A percentile compares a stretch with the other conserved stretches of the same genome.
phyloP scores from a whole-genome alignment of 495 filamentous ascomycete genomes.

The Saxophila tyrrhenica region DNA sequence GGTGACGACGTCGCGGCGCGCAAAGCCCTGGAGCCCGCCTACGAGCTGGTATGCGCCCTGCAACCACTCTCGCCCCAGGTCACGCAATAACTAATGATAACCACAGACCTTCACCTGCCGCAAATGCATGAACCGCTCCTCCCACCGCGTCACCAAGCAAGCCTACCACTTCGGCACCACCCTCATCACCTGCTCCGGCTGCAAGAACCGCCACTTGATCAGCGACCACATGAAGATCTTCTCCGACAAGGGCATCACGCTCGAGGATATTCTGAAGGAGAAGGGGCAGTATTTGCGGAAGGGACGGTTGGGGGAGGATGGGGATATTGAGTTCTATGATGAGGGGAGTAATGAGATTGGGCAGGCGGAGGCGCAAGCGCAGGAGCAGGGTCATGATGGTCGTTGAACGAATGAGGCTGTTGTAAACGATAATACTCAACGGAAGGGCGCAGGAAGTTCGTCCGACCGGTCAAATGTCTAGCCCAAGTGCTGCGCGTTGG shows the following conservation, averaged over 20 bases:
- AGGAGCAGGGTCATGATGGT: too few species aligned
- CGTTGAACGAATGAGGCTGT: too few species aligned
- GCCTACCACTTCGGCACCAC: conserved; percentile 85
- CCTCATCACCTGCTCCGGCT: conserved; percentile 74
- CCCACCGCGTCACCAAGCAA: conserved; percentile 75
- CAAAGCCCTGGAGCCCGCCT: conserved; percentile 49
- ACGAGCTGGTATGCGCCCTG: conserved; percentile 43
- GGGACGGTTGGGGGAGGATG: conserved; percentile 35
- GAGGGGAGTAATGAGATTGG: conserved; percentile 16
- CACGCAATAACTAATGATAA: too few species aligned
- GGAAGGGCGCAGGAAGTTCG: too few species aligned
- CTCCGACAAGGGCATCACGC: conserved; percentile 49
- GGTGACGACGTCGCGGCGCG: conserved; percentile 5
- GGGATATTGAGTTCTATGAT: conserved; percentile 43
- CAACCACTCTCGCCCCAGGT: too few species aligned
- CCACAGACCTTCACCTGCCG: conserved; percentile 65
- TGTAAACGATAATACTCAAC: too few species aligned
- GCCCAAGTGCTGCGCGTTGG: too few species aligned
- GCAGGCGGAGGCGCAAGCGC: not conserved
- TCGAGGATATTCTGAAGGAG: conserved; percentile 61
- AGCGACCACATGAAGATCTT: conserved; percentile 80
- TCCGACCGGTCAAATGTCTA: too few species aligned
- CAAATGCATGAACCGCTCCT: conserved; percentile 63
- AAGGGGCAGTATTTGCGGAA: conserved; percentile 54
- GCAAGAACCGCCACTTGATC: conserved; percentile 79